Evolutionary conservation across 345 rosid species (phyloP).

Genomic region (Populus deltoides): DNA sequence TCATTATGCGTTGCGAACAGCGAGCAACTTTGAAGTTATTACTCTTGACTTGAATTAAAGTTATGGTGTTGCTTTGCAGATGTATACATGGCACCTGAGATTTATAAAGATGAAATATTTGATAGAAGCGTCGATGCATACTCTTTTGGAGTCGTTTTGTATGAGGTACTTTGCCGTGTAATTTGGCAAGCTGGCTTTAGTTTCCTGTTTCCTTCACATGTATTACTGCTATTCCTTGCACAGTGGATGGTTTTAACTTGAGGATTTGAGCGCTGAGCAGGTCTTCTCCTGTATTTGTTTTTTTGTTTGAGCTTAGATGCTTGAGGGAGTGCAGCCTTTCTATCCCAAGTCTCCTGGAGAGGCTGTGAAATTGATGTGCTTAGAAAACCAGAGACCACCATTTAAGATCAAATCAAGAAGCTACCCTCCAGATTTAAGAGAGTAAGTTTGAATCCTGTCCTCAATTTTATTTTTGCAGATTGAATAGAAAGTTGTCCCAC

Average conservation of each 20-base stretch:
- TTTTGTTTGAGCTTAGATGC: constrained; percentile 50
- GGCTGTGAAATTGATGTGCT: constrained; percentile 55
- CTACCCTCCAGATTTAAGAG: constrained; percentile 77
- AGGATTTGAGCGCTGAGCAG: constrained; percentile 1
- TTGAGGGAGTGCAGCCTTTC: constrained; percentile 79
- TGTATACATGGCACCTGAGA: constrained; percentile 77
- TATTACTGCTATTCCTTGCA: neutral
- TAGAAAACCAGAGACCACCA: constrained; percentile 66
- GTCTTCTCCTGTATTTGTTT: constrained; percentile 1
- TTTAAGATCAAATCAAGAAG: constrained; percentile 62
- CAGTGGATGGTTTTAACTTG: too few relatives aligned
- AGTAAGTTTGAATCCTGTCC: constrained; percentile 47
- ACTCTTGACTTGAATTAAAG: neutral
- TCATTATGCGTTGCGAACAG: neutral
- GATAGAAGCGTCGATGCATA: constrained; percentile 79
- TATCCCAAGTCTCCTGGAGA: constrained; percentile 70
- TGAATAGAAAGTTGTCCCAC: neutral
- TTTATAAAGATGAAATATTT: constrained; percentile 54
- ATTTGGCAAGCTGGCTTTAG: neutral
- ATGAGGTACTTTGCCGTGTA: constrained; percentile 55
- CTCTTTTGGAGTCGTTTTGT: constrained; percentile 77
- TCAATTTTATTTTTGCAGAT: neutral
- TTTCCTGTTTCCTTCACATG: neutral
- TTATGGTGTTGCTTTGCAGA: constrained; percentile 37
- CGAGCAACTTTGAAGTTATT: neutral